Base-by-base conservation (phyloP, 768 basidiomycete species). In the Tremella fuciformis region DNA sequence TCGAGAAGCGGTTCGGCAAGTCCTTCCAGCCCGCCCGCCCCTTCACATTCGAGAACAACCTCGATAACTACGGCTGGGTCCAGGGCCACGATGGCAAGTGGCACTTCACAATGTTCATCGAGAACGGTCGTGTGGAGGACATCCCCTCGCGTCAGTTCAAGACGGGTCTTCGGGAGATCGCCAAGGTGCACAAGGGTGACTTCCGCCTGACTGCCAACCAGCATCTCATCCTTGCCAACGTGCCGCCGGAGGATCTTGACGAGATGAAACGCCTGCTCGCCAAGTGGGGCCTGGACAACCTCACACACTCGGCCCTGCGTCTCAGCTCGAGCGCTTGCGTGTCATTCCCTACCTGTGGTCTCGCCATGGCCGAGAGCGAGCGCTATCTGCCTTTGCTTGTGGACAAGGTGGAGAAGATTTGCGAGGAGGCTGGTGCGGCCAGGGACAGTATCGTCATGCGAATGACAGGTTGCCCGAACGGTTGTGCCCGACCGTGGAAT, bases 381-480 rank as follows among this genome's bases (percentile, higher is more conserved):
- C 78, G 86, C 87, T 99, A 97, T 77, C 81, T 99, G 13, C 96
- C 94, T 15, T 70, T 97, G 13, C 85, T 98, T 40, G 82, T 98
- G 58, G 76, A 90, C 78, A 97, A 97, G 79, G 87, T 98, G 16
- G 94, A 99, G 80, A 85, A 86, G 78, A 87, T 97, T 6, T 89
- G 88, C 71, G 96, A 98, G 76, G 89, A 92, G 75, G 88, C 86
- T 66, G 94, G 94, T 18, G 80, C 98, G 41, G 83, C 94, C 47
- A 87, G 96, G 74, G 94, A 99, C 77, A 86, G 88, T 2, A 94
- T 98, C 64, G 85, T 97, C 60, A 97, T 99, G 94, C 84, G 94
- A 53, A 97, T 98, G 93, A 97, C 93, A 15, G 94, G 94, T 50
- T 97, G 93, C 64, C 78, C 79, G 13, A 79, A 79, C 66, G 79